Evolutionary conservation across 139 green algal genomes (phyloP), one percentile per base, ranked within the genome.

Genomic region (Coelastrella sp.): DNA sequence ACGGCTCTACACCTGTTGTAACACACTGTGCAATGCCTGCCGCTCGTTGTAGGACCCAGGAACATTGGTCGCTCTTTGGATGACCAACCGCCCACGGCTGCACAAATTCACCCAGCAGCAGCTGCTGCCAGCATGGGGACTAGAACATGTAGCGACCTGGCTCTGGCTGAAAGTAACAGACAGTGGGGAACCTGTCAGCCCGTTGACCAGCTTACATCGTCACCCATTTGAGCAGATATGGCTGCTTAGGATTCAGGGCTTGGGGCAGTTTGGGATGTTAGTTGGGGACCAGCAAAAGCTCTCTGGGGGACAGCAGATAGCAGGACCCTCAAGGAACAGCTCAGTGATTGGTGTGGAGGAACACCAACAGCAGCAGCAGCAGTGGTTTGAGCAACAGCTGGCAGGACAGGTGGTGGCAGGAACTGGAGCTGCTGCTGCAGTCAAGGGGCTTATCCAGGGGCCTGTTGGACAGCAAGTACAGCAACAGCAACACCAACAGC

Each of bases 1-100:
- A 8, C 14, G 13, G 73, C 73, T 4, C 73, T 78, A 19, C 73
- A 78, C 13, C 73, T 54, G 20, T 13, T 32, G n/a, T 78, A 3
- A n/a, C 20, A 78, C 73, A 47, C 8, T 32, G 20, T 23, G 47
- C 68, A 75, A 7, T 19, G 81, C 20, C 75, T 89, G n/a, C 71
- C 32, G 60, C 75, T 86, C 47, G 32, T 23, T 71, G 61, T 91
- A 96, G 92, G 89, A 93, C 20, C 84, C 87, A 23, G 90, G 93
- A 47, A 93, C 90, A 17, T 60, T 98, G 75, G 88, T 98, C 66
- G 93, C 92, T 5, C 80, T 98, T 77, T 98, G 96, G 96, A 87
- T 98, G 60, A 98, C 96, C 32, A 98, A 98, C 66, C 89, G 96
- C 7, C 95, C 96, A 91, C 94, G 94, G 23, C 91, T 96, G 20